Evolutionary conservation across 2,329 filamentous ascomycete genomes (phyloP), one percentile per base, ranked within the genome.

Genomic region (Ilyonectria destructans): DNA sequence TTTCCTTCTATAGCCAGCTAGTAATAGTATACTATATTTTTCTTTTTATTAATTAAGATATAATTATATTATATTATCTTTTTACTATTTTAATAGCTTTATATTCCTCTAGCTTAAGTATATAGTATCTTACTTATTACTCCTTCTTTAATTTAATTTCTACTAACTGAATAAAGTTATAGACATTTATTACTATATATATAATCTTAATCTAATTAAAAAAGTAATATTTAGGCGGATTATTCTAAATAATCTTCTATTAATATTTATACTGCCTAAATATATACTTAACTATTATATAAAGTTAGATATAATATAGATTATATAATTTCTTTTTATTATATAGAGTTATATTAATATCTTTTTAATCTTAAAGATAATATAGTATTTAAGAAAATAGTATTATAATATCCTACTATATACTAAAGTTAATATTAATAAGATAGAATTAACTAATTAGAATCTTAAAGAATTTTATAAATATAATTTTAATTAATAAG

Each of bases 311-410:
- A 61, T 58, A 49, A n/a, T 54, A 57, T 49, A 61, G 55, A 19
- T 58, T 56, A 61, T 60, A 66, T 60, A 66, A 15, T 54, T 66
- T 29, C n/a, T 61, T 61, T 56, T 13, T 48, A 55, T 31, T 61
- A n/a, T 35, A 33, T 45, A 49, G 33, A 8, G 49, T 45, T 31
- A 29, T 21, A 37, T 57, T 60, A 33, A 35, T 57, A 66, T 66
- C 13, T 35, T 23, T 49, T 13, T 58, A 66, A 19, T 66, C 23
- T 9, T 57, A 10, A 6, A 63, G 43, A 49, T 52, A 55, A 37
- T 61, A 51, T 48, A 51, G 56, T 19, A 55, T 48, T 29, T 45
- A 23, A 23, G 29, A 13, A 60, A 60, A 60, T 45, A 29, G 37
- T 19, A 58, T 57, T 35, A 63, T n/a, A 40, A 63, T 49, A 2